phyloP scores from a whole-genome alignment of 140 eudicot species.

The Flaveria floridana region DNA sequence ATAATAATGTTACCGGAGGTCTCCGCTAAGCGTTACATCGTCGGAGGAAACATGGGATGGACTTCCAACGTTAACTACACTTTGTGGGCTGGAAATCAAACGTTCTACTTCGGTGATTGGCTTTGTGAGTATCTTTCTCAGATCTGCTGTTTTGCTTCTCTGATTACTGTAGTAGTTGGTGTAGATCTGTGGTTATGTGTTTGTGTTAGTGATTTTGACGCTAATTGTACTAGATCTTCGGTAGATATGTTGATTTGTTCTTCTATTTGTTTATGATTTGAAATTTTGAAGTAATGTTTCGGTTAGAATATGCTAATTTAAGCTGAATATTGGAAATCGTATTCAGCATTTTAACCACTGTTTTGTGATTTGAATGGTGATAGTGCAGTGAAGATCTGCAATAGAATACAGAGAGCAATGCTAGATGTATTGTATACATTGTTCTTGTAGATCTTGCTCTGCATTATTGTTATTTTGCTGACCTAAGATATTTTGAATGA shows the following conservation, averaged over 20 bases:
- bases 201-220: not conserved
- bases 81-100: conserved; percentile 65
- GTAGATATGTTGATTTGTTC: not conserved
- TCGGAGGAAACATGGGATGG: conserved; percentile 71
- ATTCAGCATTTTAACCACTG: too few relatives aligned
- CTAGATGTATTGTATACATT: not conserved
- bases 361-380: not conserved
- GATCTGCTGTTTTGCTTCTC: not conserved
- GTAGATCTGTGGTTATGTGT: not conserved
- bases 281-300: too few relatives aligned
- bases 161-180: not conserved
- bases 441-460: not conserved
- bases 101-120: conserved; percentile 80
- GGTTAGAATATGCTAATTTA: not conserved
- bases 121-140: conserved; percentile 55
- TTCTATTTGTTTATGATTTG: not conserved
- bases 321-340: not conserved
- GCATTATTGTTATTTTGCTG: not conserved
- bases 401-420: not conserved
- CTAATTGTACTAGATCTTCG: conserved; percentile 1
- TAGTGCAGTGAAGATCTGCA: not conserved
- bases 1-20: conserved; percentile 58
- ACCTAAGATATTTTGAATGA: not conserved
- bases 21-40: conserved; percentile 47
- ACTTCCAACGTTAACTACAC: conserved; percentile 56